A percentile compares a stretch with the other conserved stretches of the same genome.
phyloP scores from a whole-genome alignment of 2,329 filamentous ascomycete species.

The Fusarium sp. region DNA sequence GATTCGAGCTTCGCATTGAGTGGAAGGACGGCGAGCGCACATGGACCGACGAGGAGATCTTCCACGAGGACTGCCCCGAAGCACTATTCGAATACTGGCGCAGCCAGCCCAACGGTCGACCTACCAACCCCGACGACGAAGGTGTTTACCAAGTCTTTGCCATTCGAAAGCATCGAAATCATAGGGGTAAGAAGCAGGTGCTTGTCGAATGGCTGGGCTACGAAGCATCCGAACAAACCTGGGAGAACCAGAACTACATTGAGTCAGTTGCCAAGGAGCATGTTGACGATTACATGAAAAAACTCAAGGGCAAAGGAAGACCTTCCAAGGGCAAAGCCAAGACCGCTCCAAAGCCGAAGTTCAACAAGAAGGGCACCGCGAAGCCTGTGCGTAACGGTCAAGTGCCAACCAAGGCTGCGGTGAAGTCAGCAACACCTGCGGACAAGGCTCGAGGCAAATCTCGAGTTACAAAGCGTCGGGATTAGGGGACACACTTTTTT shows the following conservation, averaged over 20 bases:
- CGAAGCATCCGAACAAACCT: slow-evolving; percentile 44
- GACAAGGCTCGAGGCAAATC: slow-evolving; percentile 5
- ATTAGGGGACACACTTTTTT: neutral
- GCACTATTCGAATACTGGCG: slow-evolving; percentile 51
- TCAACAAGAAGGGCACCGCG: neutral
- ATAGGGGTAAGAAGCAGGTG: slow-evolving; percentile 43
- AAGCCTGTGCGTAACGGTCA: neutral
- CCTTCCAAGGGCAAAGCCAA: neutral
- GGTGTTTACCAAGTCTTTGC: slow-evolving; percentile 50
- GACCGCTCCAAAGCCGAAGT: neutral
- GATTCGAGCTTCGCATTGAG: slow-evolving; percentile 48
- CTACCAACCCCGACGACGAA: slow-evolving; percentile 47
- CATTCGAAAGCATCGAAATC: slow-evolving; percentile 48
- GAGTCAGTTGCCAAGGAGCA: slow-evolving; percentile 44
- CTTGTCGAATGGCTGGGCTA: slow-evolving; percentile 54
- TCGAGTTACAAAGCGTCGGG: neutral
- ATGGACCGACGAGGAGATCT: slow-evolving; percentile 50
- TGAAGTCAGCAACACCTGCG: neutral
- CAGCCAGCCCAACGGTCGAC: slow-evolving; percentile 44
- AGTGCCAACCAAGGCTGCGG: neutral
- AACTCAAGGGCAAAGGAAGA: neutral
- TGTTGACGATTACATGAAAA: slow-evolving; percentile 45
- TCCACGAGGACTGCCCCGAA: slow-evolving; percentile 50
- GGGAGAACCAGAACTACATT: slow-evolving; percentile 45
- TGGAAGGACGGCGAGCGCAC: slow-evolving; percentile 48